Evolutionary conservation across 495 filamentous ascomycete genomes (phyloP), one percentile per base, ranked within the genome.

Genomic region (Lindgomyces ingoldianus): DNA sequence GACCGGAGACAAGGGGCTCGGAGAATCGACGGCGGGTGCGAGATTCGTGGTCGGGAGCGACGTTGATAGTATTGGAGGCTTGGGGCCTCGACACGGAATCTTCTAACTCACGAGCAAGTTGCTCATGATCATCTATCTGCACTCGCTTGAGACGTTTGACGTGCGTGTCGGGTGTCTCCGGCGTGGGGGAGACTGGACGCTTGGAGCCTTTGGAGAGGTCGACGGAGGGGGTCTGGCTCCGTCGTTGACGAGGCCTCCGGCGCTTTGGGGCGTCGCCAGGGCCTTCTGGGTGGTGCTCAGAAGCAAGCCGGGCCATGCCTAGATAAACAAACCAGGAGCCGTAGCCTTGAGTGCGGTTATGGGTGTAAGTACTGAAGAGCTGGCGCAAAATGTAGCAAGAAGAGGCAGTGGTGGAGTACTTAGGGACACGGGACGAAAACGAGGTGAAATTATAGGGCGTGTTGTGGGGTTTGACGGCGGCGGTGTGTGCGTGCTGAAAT

Each of bases 231-330:
- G 57, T 14, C 8, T 48, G n/a, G n/a, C n/a, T n/a, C n/a, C n/a
- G n/a, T n/a, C n/a, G n/a, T n/a, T n/a, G n/a, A n/a, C n/a, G n/a
- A n/a, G n/a, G n/a, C n/a, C n/a, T n/a, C n/a, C 57, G 60, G 18
- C 21, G 63, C 25, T 39, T 39, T 6, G 49, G 54, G 16, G 55
- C 48, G 45, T 70, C 67, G 0, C 67, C 67, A 30, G 67, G 67
- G 18, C 67, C 67, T 22, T 65, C 52, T 26, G 52, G 57, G 62
- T 70, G 67, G 62, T 58, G 64, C 50, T 62, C 57, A 14, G 64
- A 60, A 54, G 45, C 46, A 33, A 65, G 56, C 12, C 62, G 54
- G 30, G 54, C 61, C 61, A 57, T 61, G 64, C 10, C 41, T 22
- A 21, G 12, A 16, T 44, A 39, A 39, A 39, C 33, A 39, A 39